Conservation (phyloP, 331 rosid species). For the Telfairia occidentalis region DNA sequence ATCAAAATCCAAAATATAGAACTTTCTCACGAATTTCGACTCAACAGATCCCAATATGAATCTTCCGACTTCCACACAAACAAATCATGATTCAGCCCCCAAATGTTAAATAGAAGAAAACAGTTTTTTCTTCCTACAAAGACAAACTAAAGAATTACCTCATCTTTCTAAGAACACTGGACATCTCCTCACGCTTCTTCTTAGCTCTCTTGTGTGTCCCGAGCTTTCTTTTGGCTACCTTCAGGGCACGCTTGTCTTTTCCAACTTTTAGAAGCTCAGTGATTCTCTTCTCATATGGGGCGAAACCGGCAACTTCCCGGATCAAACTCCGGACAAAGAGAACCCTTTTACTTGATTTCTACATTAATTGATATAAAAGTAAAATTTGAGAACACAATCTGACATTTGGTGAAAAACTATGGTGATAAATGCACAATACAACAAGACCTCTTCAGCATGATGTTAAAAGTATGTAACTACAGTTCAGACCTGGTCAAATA, state of each 20-base stretch:
- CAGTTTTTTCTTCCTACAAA: background rate
- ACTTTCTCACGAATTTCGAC: background rate
- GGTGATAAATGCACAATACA: background rate
- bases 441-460: background rate
- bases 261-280: conserved; percentile 11
- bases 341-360: background rate
- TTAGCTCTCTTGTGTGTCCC: conserved; percentile 4
- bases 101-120: background rate
- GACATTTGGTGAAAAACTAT: background rate
- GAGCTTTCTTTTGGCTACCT: conserved; percentile 10
- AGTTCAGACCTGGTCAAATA: background rate
- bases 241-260: conserved; percentile 11
- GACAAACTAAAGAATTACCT: background rate
- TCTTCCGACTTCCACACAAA: background rate
- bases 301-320: conserved; percentile 12
- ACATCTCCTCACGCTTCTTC: conserved; percentile 2
- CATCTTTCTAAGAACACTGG: background rate
- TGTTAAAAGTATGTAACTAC: background rate
- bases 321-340: conserved; percentile 6
- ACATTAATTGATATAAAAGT: background rate
- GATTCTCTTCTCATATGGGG: conserved; percentile 12
- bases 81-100: background rate
- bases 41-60: background rate
- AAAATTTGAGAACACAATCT: background rate
- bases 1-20: background rate